A percentile compares a stretch with the other conserved stretches of the same genome.
Evolutionary conservation across 1,284 basidiomycete genomes (phyloP).

Genomic region (Microbotryum violaceum): DNA sequence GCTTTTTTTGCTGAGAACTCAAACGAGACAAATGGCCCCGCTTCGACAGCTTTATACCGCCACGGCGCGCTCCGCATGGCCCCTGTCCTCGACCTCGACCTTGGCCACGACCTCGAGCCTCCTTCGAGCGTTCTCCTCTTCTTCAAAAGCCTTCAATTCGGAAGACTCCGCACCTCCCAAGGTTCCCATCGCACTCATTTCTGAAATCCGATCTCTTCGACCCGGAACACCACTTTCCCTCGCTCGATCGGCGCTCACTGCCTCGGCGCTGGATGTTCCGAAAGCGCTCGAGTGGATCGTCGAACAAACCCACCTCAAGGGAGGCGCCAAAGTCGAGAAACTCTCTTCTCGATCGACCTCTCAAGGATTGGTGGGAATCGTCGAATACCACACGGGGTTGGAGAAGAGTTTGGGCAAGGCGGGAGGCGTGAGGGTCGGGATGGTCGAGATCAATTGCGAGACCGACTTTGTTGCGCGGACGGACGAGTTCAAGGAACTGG

Average conservation of each 20-base stretch:
- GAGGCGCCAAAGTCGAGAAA: constrained; percentile 75
- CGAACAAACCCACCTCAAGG: constrained; percentile 60
- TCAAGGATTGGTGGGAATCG: constrained; percentile 71
- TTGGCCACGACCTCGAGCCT: too few species aligned
- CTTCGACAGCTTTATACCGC: too few species aligned
- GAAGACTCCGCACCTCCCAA: constrained; percentile 21
- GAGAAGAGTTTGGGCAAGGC: constrained; percentile 35
- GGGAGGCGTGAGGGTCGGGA: constrained; percentile 60
- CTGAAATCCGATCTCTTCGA: constrained; percentile 62
- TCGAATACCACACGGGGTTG: constrained; percentile 58
- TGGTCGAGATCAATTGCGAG: constrained; percentile 93
- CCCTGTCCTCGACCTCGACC: too few species aligned
- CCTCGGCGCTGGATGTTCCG: constrained; percentile 64
- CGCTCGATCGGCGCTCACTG: constrained; percentile 76
- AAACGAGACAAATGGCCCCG: too few species aligned
- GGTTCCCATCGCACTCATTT: constrained; percentile 63
- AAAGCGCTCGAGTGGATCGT: constrained; percentile 73
- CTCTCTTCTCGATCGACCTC: constrained; percentile 62
- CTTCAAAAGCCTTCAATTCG: too few species aligned
- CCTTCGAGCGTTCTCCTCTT: too few species aligned
- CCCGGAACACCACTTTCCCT: constrained; percentile 67
- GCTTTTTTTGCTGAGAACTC: too few species aligned
- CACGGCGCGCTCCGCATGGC: too few species aligned
- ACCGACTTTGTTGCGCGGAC: constrained; percentile 93
- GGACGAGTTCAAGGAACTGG: constrained; percentile 69